Evolutionary conservation across 2,329 filamentous ascomycete species (phyloP), one percentile per base, ranked within the genome.

Genomic region (Calonectria fujianensis): DNA sequence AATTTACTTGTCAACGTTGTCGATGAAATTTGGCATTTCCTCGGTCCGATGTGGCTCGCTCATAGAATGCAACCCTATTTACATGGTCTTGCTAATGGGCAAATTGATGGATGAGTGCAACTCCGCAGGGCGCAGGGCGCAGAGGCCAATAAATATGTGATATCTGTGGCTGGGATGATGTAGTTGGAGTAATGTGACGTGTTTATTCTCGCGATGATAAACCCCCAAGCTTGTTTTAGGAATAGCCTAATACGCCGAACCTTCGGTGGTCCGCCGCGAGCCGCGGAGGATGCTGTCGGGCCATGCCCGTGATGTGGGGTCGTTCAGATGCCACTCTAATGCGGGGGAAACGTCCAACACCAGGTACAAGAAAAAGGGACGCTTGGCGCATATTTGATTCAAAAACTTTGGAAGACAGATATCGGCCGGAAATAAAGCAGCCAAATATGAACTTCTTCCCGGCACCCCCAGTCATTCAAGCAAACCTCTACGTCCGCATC

Each of bases 401-500:
- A 14, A 27, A 16, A 7, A 35, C 14, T 24, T 11, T 29, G 2
- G 11, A 11, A 63, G 6, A 41, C 16, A 29, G 10, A 10, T 9
- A 31, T 29, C 6, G 9, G 27, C 2, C 5, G 18, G 57, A 24
- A 29, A n/a, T 9, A 35, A 9, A 63, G 7, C 8, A 11, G 2
- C 10, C 24, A 29, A 45, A 52, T 2, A 85, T 85, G 84, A 85
- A 85, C 51, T 85, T 85, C 48, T 85, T 84, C 31, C 81, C 83
- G 0, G 57, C 80, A 6, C 84, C 84, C 3, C 82, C 79, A 0
- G 76, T 74, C 20, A 81, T 86, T 24, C 76, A 82, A 45, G 85
- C 86, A 13, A 78, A 84, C 41, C 54, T 87, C 4, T 82, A 84
- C 41, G 73, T 83, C 1, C 83, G 81, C 20, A 83, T 87, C 14